Evolutionary conservation across 2,329 filamentous ascomycete species (phyloP).

Genomic region (Calonectria crousiana): DNA sequence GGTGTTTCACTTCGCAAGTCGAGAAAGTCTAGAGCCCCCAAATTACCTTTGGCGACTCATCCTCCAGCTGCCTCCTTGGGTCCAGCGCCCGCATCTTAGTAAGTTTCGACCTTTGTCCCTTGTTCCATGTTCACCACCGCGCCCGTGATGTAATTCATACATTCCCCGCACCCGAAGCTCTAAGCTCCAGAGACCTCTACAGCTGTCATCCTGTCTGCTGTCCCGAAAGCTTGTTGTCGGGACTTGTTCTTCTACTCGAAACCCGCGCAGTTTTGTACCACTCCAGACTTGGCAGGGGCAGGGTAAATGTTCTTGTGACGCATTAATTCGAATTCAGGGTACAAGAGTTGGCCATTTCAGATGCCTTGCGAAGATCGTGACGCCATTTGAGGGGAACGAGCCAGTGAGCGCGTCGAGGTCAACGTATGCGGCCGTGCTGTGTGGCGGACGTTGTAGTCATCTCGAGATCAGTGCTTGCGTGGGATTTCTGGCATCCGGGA

Average conservation of each 20-base stretch:
- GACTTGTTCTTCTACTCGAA: neutral
- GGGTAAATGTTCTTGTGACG: conserved; percentile 28
- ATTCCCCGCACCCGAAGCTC: neutral
- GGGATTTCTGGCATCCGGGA: neutral
- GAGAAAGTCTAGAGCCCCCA: neutral
- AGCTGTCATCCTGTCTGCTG: conserved; percentile 2
- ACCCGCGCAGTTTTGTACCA: conserved; percentile 24
- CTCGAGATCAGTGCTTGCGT: neutral
- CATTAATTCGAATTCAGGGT: conserved; percentile 10
- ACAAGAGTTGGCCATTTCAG: conserved; percentile 9
- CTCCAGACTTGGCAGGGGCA: conserved; percentile 41
- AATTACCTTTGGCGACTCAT: conserved; percentile 16
- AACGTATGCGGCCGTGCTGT: neutral
- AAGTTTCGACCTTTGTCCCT: neutral
- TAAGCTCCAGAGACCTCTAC: neutral
- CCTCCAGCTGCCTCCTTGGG: conserved; percentile 16
- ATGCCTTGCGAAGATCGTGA: conserved; percentile 36
- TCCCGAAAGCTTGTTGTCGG: neutral
- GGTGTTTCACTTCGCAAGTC: neutral
- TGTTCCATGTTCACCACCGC: conserved; percentile 3
- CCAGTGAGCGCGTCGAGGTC: neutral
- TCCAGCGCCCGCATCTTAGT: neutral
- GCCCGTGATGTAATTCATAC: conserved; percentile 18
- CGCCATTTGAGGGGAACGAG: conserved; percentile 28
- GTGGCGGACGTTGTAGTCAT: conserved; percentile 13